These are phyloP conservation scores for Starmerella kuoi DNA, from an alignment of 805 yeast genomes.

Conservation along the genomic window DNA sequence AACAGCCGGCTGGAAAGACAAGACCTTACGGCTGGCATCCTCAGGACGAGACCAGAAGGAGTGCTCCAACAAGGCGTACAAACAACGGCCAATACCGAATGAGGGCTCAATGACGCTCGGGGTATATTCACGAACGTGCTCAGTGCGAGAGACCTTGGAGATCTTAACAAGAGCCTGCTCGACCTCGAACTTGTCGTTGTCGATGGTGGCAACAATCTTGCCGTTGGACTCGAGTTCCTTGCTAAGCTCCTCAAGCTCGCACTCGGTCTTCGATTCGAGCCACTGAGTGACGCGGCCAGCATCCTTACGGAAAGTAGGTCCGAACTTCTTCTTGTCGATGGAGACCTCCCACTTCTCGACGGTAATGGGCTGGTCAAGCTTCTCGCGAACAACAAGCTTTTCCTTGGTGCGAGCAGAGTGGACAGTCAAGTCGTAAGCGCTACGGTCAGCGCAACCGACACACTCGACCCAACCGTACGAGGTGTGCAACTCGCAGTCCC, in stretches of 20 bases:
- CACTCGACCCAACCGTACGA: conserved; percentile 99
- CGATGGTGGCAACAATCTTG: conserved; percentile 53
- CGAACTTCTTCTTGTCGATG: conserved; percentile 88
- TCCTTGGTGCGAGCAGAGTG: conserved; percentile 92
- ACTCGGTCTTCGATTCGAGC: conserved; percentile 65
- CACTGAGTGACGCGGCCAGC: conserved; percentile 84
- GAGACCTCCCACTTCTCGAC: conserved; percentile 78
- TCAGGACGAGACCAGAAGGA: conserved; percentile 90
- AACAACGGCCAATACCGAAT: conserved; percentile 95
- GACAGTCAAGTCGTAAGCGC: conserved; percentile 92
- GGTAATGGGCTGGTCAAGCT: conserved; percentile 68
- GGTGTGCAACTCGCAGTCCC: conserved; percentile 96
- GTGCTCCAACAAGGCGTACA: conserved; percentile 88
- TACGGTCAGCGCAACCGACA: conserved; percentile 99
- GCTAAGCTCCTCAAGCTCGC: conserved; percentile 67
- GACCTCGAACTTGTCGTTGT: conserved; percentile 61
- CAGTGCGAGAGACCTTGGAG: conserved; percentile 64
- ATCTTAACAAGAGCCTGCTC: conserved; percentile 62
- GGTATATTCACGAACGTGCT: conserved; percentile 86
- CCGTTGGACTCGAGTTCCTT: conserved; percentile 51
- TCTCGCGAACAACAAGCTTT: conserved; percentile 86
- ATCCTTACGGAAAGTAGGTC: conserved; percentile 94
- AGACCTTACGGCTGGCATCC: conserved; percentile 73
- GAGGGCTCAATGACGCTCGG: conserved; percentile 99
- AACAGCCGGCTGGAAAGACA: conserved; percentile 86